Conservation (phyloP, 768 basidiomycete species). For the Daedaleopsis nitida region DNA sequence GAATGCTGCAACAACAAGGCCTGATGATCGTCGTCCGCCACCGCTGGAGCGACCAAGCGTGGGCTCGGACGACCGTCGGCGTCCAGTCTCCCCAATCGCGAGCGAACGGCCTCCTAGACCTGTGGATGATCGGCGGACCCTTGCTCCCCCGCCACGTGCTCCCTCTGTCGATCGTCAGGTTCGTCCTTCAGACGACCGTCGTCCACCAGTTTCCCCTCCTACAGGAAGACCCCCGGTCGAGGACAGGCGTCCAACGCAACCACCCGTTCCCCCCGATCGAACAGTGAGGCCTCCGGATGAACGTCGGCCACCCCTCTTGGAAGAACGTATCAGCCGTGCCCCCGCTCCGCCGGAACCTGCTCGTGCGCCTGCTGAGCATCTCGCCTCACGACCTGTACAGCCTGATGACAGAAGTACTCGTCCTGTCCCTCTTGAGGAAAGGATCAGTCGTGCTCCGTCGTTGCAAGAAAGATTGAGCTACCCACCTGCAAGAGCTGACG, state of each 20-base stretch:
- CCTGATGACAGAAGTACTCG: slow-evolving; percentile 18
- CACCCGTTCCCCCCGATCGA: slow-evolving; percentile 4
- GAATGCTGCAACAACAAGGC: slow-evolving; percentile 11
- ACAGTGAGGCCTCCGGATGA: slow-evolving; percentile 9
- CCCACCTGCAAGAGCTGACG: slow-evolving; percentile 14
- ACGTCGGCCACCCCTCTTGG: slow-evolving; percentile 9
- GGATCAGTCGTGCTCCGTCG: slow-evolving; percentile 22
- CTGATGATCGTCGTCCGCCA: slow-evolving; percentile 16
- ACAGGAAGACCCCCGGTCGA: slow-evolving; percentile 11
- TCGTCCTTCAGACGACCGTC: slow-evolving; percentile 14
- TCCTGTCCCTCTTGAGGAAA: slow-evolving; percentile 26
- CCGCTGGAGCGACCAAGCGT: neutral
- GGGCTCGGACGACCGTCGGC: slow-evolving; percentile 21
- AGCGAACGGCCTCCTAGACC: slow-evolving; percentile 10
- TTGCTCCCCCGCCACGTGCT: slow-evolving; percentile 4
- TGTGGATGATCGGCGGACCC: slow-evolving; percentile 22
- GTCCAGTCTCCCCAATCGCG: slow-evolving; percentile 7
- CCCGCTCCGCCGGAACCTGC: slow-evolving; percentile 1
- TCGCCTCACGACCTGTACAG: slow-evolving; percentile 11
- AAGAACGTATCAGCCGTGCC: slow-evolving; percentile 10
- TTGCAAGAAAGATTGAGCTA: slow-evolving; percentile 29
- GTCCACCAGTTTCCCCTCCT: slow-evolving; percentile 10
- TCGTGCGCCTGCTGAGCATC: slow-evolving; percentile 22
- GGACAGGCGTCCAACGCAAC: slow-evolving; percentile 8
- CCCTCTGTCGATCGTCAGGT: slow-evolving; percentile 1